Base-by-base conservation (phyloP, 306 rosid genomes). In the Gastrolobium bilobum region DNA sequence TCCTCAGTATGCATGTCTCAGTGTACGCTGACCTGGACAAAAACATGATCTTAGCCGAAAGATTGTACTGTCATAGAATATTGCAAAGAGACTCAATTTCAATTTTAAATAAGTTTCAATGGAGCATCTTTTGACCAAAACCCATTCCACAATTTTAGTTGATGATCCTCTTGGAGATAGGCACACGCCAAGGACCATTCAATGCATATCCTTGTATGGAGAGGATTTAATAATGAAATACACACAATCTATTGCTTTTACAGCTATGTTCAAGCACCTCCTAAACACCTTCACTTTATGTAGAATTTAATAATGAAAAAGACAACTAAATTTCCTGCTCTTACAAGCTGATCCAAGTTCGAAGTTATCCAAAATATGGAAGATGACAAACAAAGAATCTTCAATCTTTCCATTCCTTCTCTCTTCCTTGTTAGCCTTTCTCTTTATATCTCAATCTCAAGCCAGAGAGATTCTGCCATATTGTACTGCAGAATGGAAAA, bases 401-500 rank as follows among this genome's bases (percentile, higher is more conserved):
- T 20, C 26, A 20, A 20, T 20, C 26, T 20, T 20, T 20, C 26
- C 26, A 20, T 20, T 20, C 26, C 26, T 20, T 20, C 26, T 20
- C 26, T 20, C 26, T 20, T 20, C 26, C 26, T 20, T 20, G 26
- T 20, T 20, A 20, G 26, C 26, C 26, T 20, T 20, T 20, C 26
- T 20, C 26, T 20, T 20, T 20, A 20, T 20, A 20, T 20, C 26
- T 20, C 26, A 20, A 20, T 20, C 26, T 2, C 33, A 54, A 54
- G 15, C 31, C 0, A 54, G 15, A 54, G 31, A 26, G 13, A 54
- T 54, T 5, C 29, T 20, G 35, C 34, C 4, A 54, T 54, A 6
- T 6, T 76, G 75, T 30, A 10, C 69, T 14, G 7, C 75, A 47
- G 73, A 72, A 4, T 31, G 70, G 31, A 7, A 34, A 69, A 69